Percentiles rank a stretch among this genome's conserved stretches.
Evolutionary conservation across 352 stramenopile genomes (phyloP).

Genomic region (Phytophthora boehmeriae): DNA sequence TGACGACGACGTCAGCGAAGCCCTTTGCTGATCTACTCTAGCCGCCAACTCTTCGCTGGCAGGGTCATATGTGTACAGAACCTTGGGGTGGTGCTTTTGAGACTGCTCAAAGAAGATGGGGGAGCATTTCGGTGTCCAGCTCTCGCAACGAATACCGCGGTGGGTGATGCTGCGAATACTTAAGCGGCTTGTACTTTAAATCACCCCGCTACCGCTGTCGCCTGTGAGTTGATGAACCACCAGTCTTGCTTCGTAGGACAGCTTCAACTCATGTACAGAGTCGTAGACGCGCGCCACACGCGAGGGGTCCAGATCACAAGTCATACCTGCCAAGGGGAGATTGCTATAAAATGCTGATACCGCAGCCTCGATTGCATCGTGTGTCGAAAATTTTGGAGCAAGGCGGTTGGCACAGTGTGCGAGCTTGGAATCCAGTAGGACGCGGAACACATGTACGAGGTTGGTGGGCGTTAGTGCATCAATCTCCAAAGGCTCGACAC

Average conservation of each 20-base stretch:
- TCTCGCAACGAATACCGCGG: conserved; percentile 59
- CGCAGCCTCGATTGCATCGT: conserved; percentile 45
- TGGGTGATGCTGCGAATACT: conserved; percentile 60
- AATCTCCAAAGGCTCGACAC: conserved; percentile 49
- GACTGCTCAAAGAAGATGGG: conserved; percentile 28
- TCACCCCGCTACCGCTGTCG: conserved; percentile 33
- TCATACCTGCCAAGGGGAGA: conserved; percentile 68
- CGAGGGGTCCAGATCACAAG: conserved; percentile 67
- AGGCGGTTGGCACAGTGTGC: conserved; percentile 45
- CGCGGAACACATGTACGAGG: conserved; percentile 47
- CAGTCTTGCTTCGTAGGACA: conserved; percentile 74
- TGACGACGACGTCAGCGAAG: conserved; percentile 18
- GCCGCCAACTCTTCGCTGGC: conserved; percentile 30
- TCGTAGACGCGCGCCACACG: conserved; percentile 77
- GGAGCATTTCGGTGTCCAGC: conserved; percentile 30
- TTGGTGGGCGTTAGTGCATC: conserved; percentile 47
- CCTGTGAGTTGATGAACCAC: conserved; percentile 56
- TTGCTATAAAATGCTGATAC: conserved; percentile 70
- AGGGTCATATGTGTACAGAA: conserved; percentile 40
- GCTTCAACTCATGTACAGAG: conserved; percentile 60
- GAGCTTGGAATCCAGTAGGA: conserved; percentile 42
- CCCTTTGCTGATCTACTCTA: conserved; percentile 27
- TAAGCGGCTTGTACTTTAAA: conserved; percentile 81
- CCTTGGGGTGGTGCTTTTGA: conserved; percentile 30
- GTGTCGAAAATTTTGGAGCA: conserved; percentile 43